Conservation (phyloP, 2,329 filamentous ascomycete genomes). For the Trichoderma sp. region DNA sequence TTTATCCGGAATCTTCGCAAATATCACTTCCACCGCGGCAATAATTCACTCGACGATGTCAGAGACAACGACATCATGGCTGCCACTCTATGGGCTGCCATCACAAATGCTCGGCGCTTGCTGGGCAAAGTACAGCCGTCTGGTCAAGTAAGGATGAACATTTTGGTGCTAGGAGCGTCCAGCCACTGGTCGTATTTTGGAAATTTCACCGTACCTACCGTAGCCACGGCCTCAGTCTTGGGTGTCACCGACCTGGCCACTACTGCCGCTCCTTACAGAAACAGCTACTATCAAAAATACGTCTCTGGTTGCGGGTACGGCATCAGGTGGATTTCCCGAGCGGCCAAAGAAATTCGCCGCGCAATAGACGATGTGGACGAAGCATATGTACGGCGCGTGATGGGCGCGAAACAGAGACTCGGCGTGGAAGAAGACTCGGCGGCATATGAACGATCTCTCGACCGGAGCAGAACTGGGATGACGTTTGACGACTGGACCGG, state of each 20-base stretch:
- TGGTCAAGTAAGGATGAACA: background rate
- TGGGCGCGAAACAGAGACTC: background rate
- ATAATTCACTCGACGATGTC: background rate
- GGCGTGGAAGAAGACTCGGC: background rate
- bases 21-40: no score
- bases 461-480: slow-evolving; percentile 24
- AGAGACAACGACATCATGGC: background rate
- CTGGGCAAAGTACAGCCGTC: background rate
- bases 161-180: background rate
- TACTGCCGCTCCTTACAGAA: background rate
- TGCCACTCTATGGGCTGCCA: background rate
- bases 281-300: background rate
- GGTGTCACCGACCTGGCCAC: background rate
- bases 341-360: background rate
- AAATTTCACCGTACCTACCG: background rate
- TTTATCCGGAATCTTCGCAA: background rate
- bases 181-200: background rate
- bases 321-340: background rate
- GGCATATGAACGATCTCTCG: slow-evolving; percentile 22
- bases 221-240: background rate
- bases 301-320: background rate
- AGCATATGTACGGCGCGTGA: background rate
- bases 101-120: background rate
- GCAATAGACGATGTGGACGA: background rate
- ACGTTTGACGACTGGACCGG: slow-evolving; percentile 31